Evolutionary conservation across 2,329 filamentous ascomycete species (phyloP), one percentile per base, ranked within the genome.

Genomic region (Metarhizium anisopliae): DNA sequence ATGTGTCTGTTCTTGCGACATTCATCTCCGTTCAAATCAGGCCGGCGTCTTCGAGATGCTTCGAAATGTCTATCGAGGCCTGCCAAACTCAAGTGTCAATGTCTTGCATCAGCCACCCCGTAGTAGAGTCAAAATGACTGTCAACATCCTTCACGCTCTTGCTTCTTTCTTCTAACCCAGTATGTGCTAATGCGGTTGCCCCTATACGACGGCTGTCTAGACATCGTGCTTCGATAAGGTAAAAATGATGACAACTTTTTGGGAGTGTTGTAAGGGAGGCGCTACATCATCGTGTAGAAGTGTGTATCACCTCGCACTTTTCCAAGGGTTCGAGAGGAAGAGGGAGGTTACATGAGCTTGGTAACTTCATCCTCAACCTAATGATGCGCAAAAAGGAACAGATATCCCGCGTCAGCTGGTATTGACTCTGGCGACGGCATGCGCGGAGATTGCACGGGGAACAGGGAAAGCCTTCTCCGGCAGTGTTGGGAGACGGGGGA

Each of bases 351-450:
- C 87, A 92, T 91, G 76, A 95, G 89, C 76, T 89, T 93, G 66
- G 88, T 91, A 72, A 92, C 84, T 76, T 92, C 89, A 77, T 92
- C 89, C 79, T 93, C 89, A 75, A 90, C 87, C 89, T 93, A 51
- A 40, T 56, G 43, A 40, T 56, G 50, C 40, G 49, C 32, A 50
- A 54, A 25, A 56, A 83, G 53, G 35, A 55, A 52, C 50, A 56
- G 55, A 58, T 55, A 60, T 61, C 61, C 57, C 61, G 59, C 59
- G 66, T 70, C 64, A 71, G 69, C 64, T 65, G 59, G 49, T 47
- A 52, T 51, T 58, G 58, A 61, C 57, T 61, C 54, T 53, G 59
- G 56, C 47, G 53, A 47, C 53, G 55, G 60, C 52, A 54, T 57
- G 57, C 20, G 59, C 56, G 61, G 47, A 47, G 57, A 59, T 30